Conservation (phyloP, 1,284 basidiomycete species). For the Cutaneotrichosporon cyanovorans region DNA sequence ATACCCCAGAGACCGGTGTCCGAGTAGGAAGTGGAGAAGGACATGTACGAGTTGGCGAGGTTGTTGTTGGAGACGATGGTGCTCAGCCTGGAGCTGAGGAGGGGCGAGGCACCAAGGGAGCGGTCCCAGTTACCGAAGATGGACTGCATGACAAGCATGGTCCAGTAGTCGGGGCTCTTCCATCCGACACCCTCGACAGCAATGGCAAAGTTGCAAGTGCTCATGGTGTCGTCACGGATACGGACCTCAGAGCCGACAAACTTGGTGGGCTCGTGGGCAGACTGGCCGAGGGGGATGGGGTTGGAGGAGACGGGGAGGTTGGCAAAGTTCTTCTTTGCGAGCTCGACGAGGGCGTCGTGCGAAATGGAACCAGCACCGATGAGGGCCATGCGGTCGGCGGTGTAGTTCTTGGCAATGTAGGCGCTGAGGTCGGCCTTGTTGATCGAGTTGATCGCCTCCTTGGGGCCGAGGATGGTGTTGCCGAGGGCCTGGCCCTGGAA, state of each 20-base stretch:
- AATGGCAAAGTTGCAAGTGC: conserved; percentile 88
- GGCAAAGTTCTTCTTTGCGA: conserved; percentile 91
- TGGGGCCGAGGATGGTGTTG: conserved; percentile 94
- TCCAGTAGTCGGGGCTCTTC: conserved; percentile 98
- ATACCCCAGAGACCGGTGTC: conserved; percentile 99
- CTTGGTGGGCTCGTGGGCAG: conserved; percentile 61
- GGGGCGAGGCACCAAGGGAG: conserved; percentile 79
- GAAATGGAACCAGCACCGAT: conserved; percentile 94
- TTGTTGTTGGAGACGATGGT: conserved; percentile 89
- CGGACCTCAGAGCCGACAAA: conserved; percentile 96
- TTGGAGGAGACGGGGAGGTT: conserved; percentile 76
- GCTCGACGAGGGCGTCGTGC: conserved; percentile 85
- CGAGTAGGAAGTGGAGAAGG: conserved; percentile 98
- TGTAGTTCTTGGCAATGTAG: conserved; percentile 98
- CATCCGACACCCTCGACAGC: conserved; percentile 97
- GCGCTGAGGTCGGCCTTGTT: conserved; percentile 77
- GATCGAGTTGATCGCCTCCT: conserved; percentile 94
- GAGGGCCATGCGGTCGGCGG: conserved; percentile 96
- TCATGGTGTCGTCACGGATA: conserved; percentile 82
- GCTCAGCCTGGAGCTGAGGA: conserved; percentile 84
- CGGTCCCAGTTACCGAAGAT: conserved; percentile 99
- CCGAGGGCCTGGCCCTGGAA: conserved; percentile 84
- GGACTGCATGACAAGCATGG: conserved; percentile 96
- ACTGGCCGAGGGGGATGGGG: conserved; percentile 80
- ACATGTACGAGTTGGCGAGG: conserved; percentile 99